Evolutionary conservation across 106 monocot species (phyloP), one percentile per base, ranked within the genome.

Genomic region (Narthecium ossifragum): DNA sequence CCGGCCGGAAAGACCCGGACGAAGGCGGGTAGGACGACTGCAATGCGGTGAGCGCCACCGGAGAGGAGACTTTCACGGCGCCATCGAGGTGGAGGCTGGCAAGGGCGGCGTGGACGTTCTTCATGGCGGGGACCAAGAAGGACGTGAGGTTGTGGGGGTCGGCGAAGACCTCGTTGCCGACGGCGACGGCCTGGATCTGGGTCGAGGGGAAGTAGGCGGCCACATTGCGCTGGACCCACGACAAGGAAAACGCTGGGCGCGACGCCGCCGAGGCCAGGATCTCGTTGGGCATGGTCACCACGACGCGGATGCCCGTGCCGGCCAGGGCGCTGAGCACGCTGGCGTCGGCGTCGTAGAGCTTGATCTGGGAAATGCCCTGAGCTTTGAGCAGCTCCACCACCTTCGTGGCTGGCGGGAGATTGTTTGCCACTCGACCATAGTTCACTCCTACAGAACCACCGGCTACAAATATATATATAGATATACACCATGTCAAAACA

Each of bases 161-260:
- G 24, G 64, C 92, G 68, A 86, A 86, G 43, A 86, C 86, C 74
- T 86, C 92, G 70, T 86, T 86, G 8, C 83, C 92, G 10, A 92
- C 92, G 15, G 83, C 82, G 41, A 91, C 53, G 80, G 77, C 53
- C 38, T 63, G 53, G 68, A 86, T 83, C 41, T 39, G 68, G 46
- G 86, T 86, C 8, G 61, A 39, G 0, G 92, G 92, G 69, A 71
- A 63, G 79, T 74, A 80, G 10, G 54, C 34, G 23, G 75, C 78
- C 6, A 88, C 79, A 29, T 83, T 75, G 41, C 54, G 61, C 57
- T 53, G 78, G 14, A 83, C 78, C 87, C 87, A 88, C 1, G 46
- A 31, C 37, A 55, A 10, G 49, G 87, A 82, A 62, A 66, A 82
- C 69, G 53, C 24, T 0, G 75, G 62, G 61, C 66, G 60, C 8